Base-by-base conservation (phyloP, 1,284 basidiomycete genomes). In the Tausonia pullulans region DNA sequence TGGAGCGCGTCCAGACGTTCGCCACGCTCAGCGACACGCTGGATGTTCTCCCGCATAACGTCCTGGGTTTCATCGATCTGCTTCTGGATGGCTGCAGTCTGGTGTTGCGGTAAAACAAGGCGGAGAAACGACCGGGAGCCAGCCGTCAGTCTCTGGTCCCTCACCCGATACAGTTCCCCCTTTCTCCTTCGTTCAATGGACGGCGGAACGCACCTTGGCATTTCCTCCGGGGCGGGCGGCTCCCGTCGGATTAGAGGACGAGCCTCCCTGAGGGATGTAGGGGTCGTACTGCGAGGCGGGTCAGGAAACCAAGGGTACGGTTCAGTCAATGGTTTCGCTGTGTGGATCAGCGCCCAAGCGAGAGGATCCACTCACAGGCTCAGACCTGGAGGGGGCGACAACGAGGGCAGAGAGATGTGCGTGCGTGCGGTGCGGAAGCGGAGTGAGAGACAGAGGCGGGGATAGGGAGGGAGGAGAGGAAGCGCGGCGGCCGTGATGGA, bases 31-130 rank as follows among this genome's bases (percentile, higher is more conserved):
- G 92, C 89, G 46, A 97, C 93, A 62, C 70, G 68, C 56, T 60
- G 54, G 72, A 98, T 97, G 79, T 98, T 98, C 72, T 97, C 92
- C 73, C 91, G 83, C 95, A 98, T 98, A 72, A 96, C 93, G 60
- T 87, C 90, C 67, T 95, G 90, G 48, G 92, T 96, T 73, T 90
- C 87, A 74, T 97, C 90, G 71, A 97, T 96, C 78, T 97, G 91
- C 45, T 83, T 82, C 77, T 97, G 92, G 71, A 97, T 94, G 64
- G 87, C 88, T 11, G 89, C 88, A 0, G 92, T 95, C 83, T 93
- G 59, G 27, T 27, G 1, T 51, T 54, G 58, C 63, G 50, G 1
- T 61, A 49, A 60, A 50, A 53, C 48, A 53, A 54, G 27, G 54
- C 48, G 13, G 52, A 10, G 9, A 55, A 56, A n/a, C 16, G 49